These are phyloP conservation scores for Catharanthus roseus DNA, from an alignment of 257 asterid genomes.

Conservation along the genomic window DNA sequence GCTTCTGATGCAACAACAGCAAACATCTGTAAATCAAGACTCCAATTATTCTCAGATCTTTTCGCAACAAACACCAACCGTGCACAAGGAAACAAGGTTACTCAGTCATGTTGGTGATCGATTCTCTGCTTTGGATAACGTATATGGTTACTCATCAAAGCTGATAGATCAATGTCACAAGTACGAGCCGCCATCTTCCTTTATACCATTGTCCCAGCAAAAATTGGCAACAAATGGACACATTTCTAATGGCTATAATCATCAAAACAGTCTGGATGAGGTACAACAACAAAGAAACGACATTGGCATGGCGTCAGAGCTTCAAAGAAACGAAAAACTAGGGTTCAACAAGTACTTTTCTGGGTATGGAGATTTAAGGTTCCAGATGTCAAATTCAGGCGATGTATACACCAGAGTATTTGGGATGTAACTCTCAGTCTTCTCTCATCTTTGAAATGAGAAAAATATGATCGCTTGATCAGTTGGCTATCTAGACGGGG, in stretches of 20 bases:
- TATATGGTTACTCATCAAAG: conserved; percentile 48
- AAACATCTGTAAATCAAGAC: conserved; percentile 38
- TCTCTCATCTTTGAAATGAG: conserved; percentile 13
- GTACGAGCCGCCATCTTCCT: conserved; percentile 34
- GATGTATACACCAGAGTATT: conserved; percentile 63
- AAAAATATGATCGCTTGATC: conserved; percentile 4
- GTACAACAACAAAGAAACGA: conserved; percentile 47
- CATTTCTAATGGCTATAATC: conserved; percentile 39
- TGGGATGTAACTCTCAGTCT: conserved; percentile 41
- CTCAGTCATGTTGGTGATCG: conserved; percentile 31
- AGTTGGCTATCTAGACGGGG: conserved; percentile 25
- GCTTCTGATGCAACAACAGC: conserved; percentile 63
- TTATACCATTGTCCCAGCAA: conserved; percentile 38
- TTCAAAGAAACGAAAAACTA: conserved; percentile 57
- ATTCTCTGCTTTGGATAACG: conserved; percentile 23
- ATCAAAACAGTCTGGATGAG: conserved; percentile 37
- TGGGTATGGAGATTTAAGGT: conserved; percentile 61
- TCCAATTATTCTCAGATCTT: conserved; percentile 42
- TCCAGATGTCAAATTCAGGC: conserved; percentile 45
- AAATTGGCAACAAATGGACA: conserved; percentile 42
- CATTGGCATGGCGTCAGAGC: conserved; percentile 32
- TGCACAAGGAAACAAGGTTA: conserved; percentile 44
- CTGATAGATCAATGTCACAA: conserved; percentile 39
- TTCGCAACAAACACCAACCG: conserved; percentile 36
- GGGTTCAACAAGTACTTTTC: conserved; percentile 48